These are phyloP conservation scores for Elsinoe arachidis DNA, from an alignment of 2,329 filamentous ascomycete species.

Conservation along the genomic window DNA sequence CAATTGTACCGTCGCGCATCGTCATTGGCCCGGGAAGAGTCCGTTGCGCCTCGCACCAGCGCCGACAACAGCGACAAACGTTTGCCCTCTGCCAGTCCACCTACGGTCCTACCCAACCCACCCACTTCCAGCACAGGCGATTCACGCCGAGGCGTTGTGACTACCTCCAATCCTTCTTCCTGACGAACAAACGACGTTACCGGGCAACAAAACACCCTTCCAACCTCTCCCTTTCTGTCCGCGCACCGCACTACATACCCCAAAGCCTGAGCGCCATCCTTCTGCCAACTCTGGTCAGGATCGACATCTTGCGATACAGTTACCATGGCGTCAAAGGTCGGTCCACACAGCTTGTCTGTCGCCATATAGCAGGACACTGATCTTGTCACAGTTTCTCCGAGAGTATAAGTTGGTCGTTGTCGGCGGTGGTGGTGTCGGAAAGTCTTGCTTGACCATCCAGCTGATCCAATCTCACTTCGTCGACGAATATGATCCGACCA, in stretches of 20 bases:
- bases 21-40: conserved; percentile 2
- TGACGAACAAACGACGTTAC: conserved; percentile 1
- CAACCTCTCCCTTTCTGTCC: conserved; percentile 5
- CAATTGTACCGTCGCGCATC: conserved; percentile 8
- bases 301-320: not conserved
- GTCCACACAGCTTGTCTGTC: not conserved
- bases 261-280: not conserved
- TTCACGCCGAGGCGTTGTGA: conserved; percentile 6
- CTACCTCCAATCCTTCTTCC: conserved; percentile 8
- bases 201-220: conserved; percentile 11
- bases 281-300: conserved; percentile 11
- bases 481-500: conserved; percentile 98
- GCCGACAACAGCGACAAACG: conserved; percentile 9
- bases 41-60: conserved; percentile 11
- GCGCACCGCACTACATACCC: not conserved
- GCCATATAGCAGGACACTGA: conserved; percentile 1
- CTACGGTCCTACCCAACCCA: not conserved
- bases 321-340: conserved; percentile 18
- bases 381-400: conserved; percentile 37
- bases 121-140: conserved; percentile 5
- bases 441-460: conserved; percentile 98
- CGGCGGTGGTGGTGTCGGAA: conserved; percentile 95
- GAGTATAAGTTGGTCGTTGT: conserved; percentile 70
- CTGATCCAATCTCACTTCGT: conserved; percentile 79
- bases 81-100: not conserved